Conservation (phyloP, 2,329 filamentous ascomycete genomes). For the Fusarium humuli region DNA sequence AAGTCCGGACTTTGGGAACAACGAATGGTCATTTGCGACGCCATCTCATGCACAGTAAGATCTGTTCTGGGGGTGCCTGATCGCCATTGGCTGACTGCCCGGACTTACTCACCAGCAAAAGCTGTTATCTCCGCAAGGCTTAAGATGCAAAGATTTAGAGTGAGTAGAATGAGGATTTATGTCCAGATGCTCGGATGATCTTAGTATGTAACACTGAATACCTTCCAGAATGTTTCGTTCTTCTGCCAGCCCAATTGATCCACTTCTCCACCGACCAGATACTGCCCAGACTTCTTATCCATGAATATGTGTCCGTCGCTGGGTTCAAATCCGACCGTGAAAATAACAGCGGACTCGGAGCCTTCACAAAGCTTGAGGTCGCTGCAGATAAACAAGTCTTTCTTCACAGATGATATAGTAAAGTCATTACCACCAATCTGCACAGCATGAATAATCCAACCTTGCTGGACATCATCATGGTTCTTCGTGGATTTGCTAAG, state of each 20-base stretch:
- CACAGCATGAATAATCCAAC: background rate
- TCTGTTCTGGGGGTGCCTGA: background rate
- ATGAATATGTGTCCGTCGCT: background rate
- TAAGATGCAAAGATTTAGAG: rapidly evolving
- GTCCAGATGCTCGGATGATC: rapidly evolving
- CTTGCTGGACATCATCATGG: conserved; percentile 1
- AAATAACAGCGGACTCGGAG: background rate
- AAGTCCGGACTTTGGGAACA: background rate
- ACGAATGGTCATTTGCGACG: background rate
- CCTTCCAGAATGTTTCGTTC: background rate
- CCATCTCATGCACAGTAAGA: background rate
- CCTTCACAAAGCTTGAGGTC: background rate
- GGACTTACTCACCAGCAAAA: background rate
- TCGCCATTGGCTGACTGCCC: background rate
- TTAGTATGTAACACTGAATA: conserved; percentile 8
- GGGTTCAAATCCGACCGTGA: background rate
- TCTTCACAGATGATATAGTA: background rate
- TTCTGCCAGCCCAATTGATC: background rate
- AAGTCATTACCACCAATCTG: background rate
- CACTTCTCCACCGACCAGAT: background rate
- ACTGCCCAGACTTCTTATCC: background rate
- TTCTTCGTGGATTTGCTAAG: background rate
- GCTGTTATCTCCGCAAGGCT: background rate
- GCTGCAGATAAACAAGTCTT: background rate
- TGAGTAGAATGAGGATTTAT: background rate